phyloP scores from a whole-genome alignment of 352 stramenopile genomes.

The Phytophthora colocasiae region DNA sequence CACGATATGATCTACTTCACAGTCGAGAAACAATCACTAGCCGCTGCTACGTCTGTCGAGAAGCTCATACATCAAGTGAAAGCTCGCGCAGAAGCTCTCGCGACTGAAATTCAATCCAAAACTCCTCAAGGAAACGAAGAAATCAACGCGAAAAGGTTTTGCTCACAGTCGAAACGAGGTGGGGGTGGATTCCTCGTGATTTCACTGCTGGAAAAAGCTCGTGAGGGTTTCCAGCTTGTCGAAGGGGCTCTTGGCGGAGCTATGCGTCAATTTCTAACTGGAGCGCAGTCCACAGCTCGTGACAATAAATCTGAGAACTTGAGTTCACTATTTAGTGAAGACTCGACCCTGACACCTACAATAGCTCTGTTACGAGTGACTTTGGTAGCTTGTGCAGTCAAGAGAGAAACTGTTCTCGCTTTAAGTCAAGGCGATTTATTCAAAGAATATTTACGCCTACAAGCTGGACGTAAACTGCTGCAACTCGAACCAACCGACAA shows the following conservation, averaged over 20 bases:
- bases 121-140: conserved; percentile 58
- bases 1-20: conserved; percentile 30
- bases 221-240: conserved; percentile 29
- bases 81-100: conserved; percentile 14
- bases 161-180: conserved; percentile 24
- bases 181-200: conserved; percentile 63
- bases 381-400: conserved; percentile 42
- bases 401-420: conserved; percentile 42
- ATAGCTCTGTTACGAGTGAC: conserved; percentile 40
- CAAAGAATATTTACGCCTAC: conserved; percentile 51
- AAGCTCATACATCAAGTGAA: conserved; percentile 26
- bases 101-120: conserved; percentile 20
- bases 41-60: conserved; percentile 25
- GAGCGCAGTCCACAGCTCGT: conserved; percentile 42
- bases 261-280: conserved; percentile 60
- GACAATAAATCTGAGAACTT: conserved; percentile 17
- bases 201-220: conserved; percentile 30
- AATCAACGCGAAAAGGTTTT: conserved; percentile 48
- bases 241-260: conserved; percentile 49
- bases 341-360: not conserved
- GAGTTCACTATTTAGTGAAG: conserved; percentile 17
- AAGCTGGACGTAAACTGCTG: conserved; percentile 38
- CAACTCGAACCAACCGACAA: conserved; percentile 39
- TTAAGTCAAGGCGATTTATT: conserved; percentile 36
- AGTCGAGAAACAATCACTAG: conserved; percentile 28